Conservation (phyloP, 176 grass and related monocot genomes). For the Pontederia crassipes region DNA sequence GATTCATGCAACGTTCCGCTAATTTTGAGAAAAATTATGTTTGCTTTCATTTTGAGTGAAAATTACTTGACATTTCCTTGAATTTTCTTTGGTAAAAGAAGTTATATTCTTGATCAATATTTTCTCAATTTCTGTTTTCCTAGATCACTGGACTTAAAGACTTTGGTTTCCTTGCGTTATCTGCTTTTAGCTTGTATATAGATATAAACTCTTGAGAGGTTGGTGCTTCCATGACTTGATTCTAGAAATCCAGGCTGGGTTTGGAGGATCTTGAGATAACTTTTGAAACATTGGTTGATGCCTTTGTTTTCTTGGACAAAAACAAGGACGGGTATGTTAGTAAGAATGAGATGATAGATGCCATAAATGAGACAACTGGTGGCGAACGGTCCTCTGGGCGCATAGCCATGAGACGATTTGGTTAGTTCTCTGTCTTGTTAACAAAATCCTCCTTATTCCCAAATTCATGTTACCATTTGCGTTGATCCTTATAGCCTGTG, state of each 20-base stretch:
- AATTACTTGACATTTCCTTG: no score
- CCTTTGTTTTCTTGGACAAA: conserved; percentile 96
- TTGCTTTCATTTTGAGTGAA: no score
- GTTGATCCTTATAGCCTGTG: no score
- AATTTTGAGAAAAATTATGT: no score
- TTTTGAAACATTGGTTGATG: conserved; percentile 81
- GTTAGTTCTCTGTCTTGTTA: conserved; percentile 32
- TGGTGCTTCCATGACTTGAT: conserved; percentile 33
- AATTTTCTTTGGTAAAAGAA: no score
- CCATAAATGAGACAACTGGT: conserved; percentile 81
- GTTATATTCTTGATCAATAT: no score
- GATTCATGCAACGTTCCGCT: no score
- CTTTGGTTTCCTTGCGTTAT: no score
- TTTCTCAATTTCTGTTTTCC: no score
- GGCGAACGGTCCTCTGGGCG: conserved; percentile 89
- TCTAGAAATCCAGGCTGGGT: conserved; percentile 68
- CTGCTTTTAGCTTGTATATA: no score
- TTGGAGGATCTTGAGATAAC: conserved; percentile 60
- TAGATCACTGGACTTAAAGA: no score
- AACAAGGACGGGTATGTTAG: conserved; percentile 97
- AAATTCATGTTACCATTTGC: no score
- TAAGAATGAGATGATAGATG: conserved; percentile 85
- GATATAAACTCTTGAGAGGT: not conserved
- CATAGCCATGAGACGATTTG: conserved; percentile 96
- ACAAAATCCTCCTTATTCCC: not conserved